phyloP scores from a whole-genome alignment of 108 stramenopile species.

The Conticribra weissflogii region DNA sequence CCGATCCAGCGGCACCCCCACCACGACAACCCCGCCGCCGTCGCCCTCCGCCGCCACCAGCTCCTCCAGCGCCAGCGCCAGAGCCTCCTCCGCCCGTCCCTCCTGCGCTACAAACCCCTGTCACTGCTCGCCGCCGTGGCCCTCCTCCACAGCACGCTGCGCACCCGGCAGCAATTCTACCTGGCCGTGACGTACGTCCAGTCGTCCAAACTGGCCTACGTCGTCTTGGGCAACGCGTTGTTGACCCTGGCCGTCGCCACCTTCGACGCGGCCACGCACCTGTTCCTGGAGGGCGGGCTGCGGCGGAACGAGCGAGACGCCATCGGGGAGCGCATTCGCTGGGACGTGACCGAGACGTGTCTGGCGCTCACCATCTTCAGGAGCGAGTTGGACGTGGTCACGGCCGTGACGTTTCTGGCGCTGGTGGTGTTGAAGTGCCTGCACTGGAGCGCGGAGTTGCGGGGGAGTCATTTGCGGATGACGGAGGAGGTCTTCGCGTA shows the following conservation, averaged over 20 bases:
- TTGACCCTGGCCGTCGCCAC: conserved; percentile 64
- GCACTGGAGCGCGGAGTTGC: conserved; percentile 93
- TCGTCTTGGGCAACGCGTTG: conserved; percentile 85
- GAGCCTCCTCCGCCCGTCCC: background rate
- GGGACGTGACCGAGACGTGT: conserved; percentile 97
- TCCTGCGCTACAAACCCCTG: conserved; percentile 43
- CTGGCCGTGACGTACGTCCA: conserved; percentile 89
- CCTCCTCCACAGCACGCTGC: conserved; percentile 73
- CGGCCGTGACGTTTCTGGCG: conserved; percentile 82
- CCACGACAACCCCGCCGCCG: conserved; percentile 30
- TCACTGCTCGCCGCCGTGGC: conserved; percentile 61
- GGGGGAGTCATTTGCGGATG: conserved; percentile 92
- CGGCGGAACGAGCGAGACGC: conserved; percentile 91
- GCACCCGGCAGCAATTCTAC: conserved; percentile 93
- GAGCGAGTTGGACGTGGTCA: conserved; percentile 83
- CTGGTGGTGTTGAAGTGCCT: conserved; percentile 90
- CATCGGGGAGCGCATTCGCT: conserved; percentile 90
- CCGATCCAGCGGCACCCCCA: conserved; percentile 10
- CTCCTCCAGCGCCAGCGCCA: conserved; percentile 8
- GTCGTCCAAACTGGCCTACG: conserved; percentile 87
- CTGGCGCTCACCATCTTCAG: conserved; percentile 98
- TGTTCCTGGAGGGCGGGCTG: conserved; percentile 85
- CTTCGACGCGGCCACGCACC: conserved; percentile 56
- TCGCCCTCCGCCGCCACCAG: conserved; percentile 28
- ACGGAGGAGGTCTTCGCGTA: conserved; percentile 74